Base-by-base conservation (phyloP, 164 flowering plant genomes). In the Stephania cephalantha region DNA sequence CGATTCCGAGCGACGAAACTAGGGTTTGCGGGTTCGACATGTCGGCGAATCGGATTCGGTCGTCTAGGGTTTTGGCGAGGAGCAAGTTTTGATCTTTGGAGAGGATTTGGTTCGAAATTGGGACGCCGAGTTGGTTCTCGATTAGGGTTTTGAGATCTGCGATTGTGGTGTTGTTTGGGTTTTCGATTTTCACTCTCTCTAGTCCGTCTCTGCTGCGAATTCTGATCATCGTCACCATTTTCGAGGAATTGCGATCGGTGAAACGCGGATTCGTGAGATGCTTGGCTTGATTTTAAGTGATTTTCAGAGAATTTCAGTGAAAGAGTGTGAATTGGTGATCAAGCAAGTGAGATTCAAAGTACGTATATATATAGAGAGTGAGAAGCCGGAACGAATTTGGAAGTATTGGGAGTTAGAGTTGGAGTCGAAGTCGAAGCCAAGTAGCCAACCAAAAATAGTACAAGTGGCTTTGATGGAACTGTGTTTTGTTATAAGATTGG, bases 191-290 rank as follows among this genome's bases (percentile, higher is more conserved):
- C 61, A 93, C 80, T 45, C 97, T 86, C 75, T 95, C 97, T 1
- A 87, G 73, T 3, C 98, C 98, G 65, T 95, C 98, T 46, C 98
- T 79, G 86, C 97, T 93, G 25, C 98, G 89, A 70, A 95, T 76
- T 82, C 98, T 78, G 85, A 95, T 87, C 90, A 89, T 77, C 90
- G 88, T 77, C 90, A 91, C 79, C 95, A 88, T 82, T 85, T 71
- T 86, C 71, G 68, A 30, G 9, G 7, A 65, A 65, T 65, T 63
- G 8, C 25, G 25, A 25, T 25, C 25, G 25, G 25, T 25, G 25
- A 25, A 25, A 25, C 25, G 25, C 25, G 0, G 25, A 25, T 25
- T 25, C 0, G 25, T 25, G 25, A 25, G 25, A 25, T 25, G 25
- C 25, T 25, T 25, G 25, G 25, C 25, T 25, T 25, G 25, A 25